Conservation (phyloP, 23 red algal genomes). For the Agarophyton chilense region DNA sequence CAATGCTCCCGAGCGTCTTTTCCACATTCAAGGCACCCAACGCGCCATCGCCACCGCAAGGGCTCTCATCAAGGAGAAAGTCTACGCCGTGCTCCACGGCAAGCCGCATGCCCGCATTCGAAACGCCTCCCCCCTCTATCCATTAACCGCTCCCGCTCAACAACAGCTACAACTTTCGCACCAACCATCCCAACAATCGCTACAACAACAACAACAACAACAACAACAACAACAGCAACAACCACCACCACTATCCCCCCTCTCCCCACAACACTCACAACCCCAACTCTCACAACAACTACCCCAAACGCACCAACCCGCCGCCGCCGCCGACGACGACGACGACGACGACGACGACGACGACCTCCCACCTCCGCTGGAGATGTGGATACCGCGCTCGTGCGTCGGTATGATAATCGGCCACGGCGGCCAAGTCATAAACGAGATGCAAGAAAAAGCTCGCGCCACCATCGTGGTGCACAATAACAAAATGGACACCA, state of each 20-base stretch:
- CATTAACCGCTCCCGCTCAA: neutral
- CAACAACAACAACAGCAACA: neutral
- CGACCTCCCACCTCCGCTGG: constrained; percentile 40
- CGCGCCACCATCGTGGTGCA: constrained; percentile 82
- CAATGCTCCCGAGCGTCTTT: constrained; percentile 59
- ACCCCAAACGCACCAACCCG: neutral
- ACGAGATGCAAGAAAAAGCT: constrained; percentile 77
- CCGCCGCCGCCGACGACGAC: too few relatives aligned
- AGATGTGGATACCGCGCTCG: constrained; percentile 86
- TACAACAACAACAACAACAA: neutral
- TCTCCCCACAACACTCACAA: neutral
- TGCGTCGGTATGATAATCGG: constrained; percentile 89
- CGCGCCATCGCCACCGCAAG: constrained; percentile 38
- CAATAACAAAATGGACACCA: constrained; percentile 65
- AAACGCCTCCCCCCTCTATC: constrained; percentile 8
- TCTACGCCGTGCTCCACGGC: constrained; percentile 72
- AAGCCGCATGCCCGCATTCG: constrained; percentile 47
- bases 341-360: constrained; percentile 45
- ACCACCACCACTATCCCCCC: neutral
- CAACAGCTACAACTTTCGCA: neutral
- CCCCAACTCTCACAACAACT: neutral
- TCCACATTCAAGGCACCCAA: constrained; percentile 55
- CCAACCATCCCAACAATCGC: neutral
- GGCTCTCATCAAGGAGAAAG: constrained; percentile 79
- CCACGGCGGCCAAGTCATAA: constrained; percentile 74